These are phyloP conservation scores for Pythium aquatile DNA, from an alignment of 352 stramenopile genomes.

Conservation along the genomic window DNA sequence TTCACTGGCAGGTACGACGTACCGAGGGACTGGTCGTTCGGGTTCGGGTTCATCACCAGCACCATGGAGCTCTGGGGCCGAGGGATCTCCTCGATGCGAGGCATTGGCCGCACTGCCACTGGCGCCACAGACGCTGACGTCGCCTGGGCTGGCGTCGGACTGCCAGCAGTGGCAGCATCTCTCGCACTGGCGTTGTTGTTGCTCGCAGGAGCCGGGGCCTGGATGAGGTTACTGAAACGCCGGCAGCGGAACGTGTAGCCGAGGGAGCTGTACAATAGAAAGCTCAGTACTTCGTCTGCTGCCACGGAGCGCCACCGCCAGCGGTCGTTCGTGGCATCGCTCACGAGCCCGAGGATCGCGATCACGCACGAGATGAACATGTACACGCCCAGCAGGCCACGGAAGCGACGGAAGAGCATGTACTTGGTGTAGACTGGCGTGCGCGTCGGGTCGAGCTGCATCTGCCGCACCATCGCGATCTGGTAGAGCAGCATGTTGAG, in stretches of 20 bases:
- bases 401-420: slow-evolving; percentile 58
- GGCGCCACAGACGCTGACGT: slow-evolving; percentile 24
- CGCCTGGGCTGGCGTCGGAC: slow-evolving; percentile 1
- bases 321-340: slow-evolving; percentile 32
- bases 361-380: slow-evolving; percentile 52
- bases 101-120: background rate
- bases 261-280: slow-evolving; percentile 41
- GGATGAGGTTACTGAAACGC: slow-evolving; percentile 51
- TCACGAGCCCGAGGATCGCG: slow-evolving; percentile 40
- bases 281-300: slow-evolving; percentile 41
- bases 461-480: slow-evolving; percentile 55
- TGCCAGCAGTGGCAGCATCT: background rate
- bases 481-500: slow-evolving; percentile 72
- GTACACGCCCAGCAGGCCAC: slow-evolving; percentile 45
- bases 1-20: slow-evolving; percentile 29
- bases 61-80: slow-evolving; percentile 25
- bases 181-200: background rate
- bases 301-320: slow-evolving; percentile 38
- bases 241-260: slow-evolving; percentile 64
- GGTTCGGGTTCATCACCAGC: slow-evolving; percentile 28
- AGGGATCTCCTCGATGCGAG: slow-evolving; percentile 8
- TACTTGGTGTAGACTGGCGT: slow-evolving; percentile 71
- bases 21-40: slow-evolving; percentile 27
- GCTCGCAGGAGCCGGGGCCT: slow-evolving; percentile 13
- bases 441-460: slow-evolving; percentile 39